phyloP scores from a whole-genome alignment of 192 early-diverging fungal genomes.

The Podila verticillata region DNA sequence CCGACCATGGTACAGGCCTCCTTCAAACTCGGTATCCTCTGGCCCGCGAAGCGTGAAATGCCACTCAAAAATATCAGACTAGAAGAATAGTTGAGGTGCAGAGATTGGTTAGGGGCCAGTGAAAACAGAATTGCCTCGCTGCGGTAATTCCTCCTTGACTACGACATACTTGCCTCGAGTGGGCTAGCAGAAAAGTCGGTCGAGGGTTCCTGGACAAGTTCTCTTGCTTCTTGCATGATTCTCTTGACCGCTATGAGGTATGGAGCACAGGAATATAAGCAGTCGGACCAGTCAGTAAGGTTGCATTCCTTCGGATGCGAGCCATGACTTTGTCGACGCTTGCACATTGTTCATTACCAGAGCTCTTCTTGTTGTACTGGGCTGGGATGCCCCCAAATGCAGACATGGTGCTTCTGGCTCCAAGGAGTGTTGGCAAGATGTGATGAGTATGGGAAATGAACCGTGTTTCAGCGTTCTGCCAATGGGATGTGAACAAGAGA shows the following conservation, averaged over 20 bases:
- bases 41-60: slow-evolving; percentile 96
- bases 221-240: slow-evolving; percentile 81
- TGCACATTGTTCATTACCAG: too few species aligned
- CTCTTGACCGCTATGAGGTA: slow-evolving; percentile 74
- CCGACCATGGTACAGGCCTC: slow-evolving; percentile 90
- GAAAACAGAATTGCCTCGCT: background rate
- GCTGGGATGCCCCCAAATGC: slow-evolving; percentile 30
- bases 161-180: slow-evolving; percentile 58
- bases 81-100: background rate
- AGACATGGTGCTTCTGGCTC: slow-evolving; percentile 15
- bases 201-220: slow-evolving; percentile 73
- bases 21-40: slow-evolving; percentile 83
- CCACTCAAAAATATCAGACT: slow-evolving; percentile 97
- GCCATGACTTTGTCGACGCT: background rate
- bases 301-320: background rate
- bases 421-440: background rate
- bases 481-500: background rate
- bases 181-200: slow-evolving; percentile 81
- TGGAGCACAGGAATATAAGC: background rate
- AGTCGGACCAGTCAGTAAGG: too few species aligned
- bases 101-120: background rate
- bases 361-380: slow-evolving; percentile 49
- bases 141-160: background rate
- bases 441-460: background rate
- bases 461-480: too few species aligned